Conservation (phyloP, 352 stramenopile genomes). For the Saprolegnia diclina region DNA sequence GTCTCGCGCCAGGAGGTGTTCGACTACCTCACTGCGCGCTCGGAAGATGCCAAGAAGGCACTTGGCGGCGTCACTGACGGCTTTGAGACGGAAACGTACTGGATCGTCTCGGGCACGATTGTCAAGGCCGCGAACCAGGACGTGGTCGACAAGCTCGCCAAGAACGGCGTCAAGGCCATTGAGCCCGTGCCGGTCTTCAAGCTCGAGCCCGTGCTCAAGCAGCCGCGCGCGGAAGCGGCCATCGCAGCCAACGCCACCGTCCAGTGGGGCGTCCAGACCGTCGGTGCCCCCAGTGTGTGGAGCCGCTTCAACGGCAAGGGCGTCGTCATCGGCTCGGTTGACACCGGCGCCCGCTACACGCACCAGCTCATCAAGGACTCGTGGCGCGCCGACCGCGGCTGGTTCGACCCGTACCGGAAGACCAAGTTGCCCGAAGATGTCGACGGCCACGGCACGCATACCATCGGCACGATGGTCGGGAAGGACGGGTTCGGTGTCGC, state of each 20-base stretch:
- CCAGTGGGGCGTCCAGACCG: slow-evolving; percentile 24
- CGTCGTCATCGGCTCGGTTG: slow-evolving; percentile 42
- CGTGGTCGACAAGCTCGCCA: slow-evolving; percentile 6
- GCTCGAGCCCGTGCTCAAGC: slow-evolving; percentile 1
- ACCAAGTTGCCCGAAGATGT: slow-evolving; percentile 36
- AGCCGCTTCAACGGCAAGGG: slow-evolving; percentile 36
- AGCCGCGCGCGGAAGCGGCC: neutral
- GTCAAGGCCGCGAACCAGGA: neutral
- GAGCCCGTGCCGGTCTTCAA: neutral
- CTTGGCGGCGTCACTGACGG: neutral
- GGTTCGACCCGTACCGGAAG: slow-evolving; percentile 41
- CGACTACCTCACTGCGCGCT: neutral
- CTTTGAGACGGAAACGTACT: neutral
- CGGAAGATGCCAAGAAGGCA: neutral
- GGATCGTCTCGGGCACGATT: slow-evolving; percentile 1
- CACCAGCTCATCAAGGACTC: slow-evolving; percentile 36
- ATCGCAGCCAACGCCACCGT: neutral
- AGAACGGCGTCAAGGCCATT: neutral
- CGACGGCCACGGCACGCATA: slow-evolving; percentile 52
- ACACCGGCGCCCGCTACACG: slow-evolving; percentile 39
- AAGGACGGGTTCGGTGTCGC: slow-evolving; percentile 38
- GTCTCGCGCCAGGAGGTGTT: slow-evolving; percentile 1
- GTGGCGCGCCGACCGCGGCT: slow-evolving; percentile 38
- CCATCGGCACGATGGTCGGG: slow-evolving; percentile 44
- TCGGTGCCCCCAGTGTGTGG: slow-evolving; percentile 35